Conservation (phyloP, 805 yeast species). For the Kodamaea nitidulidarum region DNA sequence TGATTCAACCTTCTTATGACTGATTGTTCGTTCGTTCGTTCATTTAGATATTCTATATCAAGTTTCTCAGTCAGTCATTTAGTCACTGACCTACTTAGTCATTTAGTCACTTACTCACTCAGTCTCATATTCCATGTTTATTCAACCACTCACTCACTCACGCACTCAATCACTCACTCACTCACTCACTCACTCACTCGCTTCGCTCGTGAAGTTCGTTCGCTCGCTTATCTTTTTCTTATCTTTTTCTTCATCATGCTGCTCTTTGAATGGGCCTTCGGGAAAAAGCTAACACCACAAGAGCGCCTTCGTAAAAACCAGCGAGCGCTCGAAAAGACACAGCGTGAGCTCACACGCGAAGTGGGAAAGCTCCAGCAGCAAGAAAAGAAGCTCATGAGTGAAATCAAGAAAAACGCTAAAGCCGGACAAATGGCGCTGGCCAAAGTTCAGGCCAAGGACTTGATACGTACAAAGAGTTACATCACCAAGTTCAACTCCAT, state of each 20-base stretch:
- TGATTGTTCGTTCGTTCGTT: too few species aligned
- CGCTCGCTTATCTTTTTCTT: not conserved
- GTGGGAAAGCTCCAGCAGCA: slow-evolving; percentile 81
- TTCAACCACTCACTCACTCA: too few species aligned
- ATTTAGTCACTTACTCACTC: too few species aligned
- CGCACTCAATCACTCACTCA: too few species aligned
- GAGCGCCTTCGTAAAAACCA: slow-evolving; percentile 94
- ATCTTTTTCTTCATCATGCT: slow-evolving; percentile 5
- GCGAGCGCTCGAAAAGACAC: slow-evolving; percentile 90
- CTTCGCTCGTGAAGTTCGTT: too few species aligned
- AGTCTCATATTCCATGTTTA: too few species aligned
- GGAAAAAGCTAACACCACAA: slow-evolving; percentile 89
- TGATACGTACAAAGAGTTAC: slow-evolving; percentile 80
- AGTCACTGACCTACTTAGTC: too few species aligned
- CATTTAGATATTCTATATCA: too few species aligned
- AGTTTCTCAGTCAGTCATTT: too few species aligned
- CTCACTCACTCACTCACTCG: too few species aligned
- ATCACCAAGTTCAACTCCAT: slow-evolving; percentile 84
- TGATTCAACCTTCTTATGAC: too few species aligned
- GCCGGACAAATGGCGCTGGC: slow-evolving; percentile 85
- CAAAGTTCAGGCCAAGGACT: slow-evolving; percentile 92
- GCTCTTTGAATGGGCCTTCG: slow-evolving; percentile 89
- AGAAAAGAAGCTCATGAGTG: slow-evolving; percentile 80
- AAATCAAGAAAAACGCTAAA: slow-evolving; percentile 89
- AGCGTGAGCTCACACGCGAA: slow-evolving; percentile 88